Evolutionary conservation across 495 filamentous ascomycete species (phyloP), one percentile per base, ranked within the genome.

Genomic region (Penicillium robsamsonii): DNA sequence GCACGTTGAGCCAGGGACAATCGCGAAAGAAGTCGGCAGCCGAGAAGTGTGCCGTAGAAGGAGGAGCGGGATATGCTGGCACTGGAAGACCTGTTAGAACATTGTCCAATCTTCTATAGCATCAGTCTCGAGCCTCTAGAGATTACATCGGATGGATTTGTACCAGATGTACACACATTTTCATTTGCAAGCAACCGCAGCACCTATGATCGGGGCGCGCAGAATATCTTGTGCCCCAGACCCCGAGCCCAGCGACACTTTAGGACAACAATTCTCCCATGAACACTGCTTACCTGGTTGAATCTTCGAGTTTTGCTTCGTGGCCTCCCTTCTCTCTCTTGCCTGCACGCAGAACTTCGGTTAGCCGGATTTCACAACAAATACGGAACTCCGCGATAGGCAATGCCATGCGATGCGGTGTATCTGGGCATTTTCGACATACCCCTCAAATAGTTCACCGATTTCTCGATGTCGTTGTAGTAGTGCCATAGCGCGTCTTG

Each of bases 401-500:
- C 1, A 38, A 33, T 11, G 15, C 11, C 8, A 29, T 8, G 9
- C 11, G 2, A 10, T 9, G n/a, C 10, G 51, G 11, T 49, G 25
- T 13, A 12, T 44, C 5, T 33, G 42, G 13, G 50, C 22, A 25
- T 11, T 30, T n/a, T 2, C 5, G n/a, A 63, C 62, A 74, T 85
- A 84, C 86, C 83, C 43, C 84, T 75, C 37, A 98, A 71, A 64
- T 93, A 96, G 54, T 82, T 77, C 18, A 92, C 86, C 0, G 90
- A 82, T 67, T 97, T 96, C 25, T 84, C 83, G 25, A 96, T 78
- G 67, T 98, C 93, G 66, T 90, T 97, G 70, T 92, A 98, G 70
- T 96, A 97, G 70, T 97, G 84, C 90, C 91, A 98, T 30, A 98
- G 70, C 0, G 91, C 81, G 50, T 97, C 95, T 67, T 96, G 81